Percentiles rank a stretch among this genome's conserved stretches.
Conservation (phyloP, 164 flowering plant species). For the Litsea cubeba region DNA sequence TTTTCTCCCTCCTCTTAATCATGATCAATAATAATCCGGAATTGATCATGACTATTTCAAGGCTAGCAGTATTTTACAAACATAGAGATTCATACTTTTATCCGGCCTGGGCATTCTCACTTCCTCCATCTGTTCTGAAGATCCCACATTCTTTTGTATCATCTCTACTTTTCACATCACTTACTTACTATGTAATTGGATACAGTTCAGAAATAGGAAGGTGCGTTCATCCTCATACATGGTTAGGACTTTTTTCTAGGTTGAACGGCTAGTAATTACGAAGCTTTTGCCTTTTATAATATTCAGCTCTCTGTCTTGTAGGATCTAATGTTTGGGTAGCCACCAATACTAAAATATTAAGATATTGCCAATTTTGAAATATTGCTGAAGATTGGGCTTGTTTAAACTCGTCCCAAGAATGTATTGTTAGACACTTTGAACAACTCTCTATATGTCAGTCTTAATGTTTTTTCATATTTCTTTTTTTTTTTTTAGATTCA, state of each 20-base stretch:
- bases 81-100: conserved; percentile 14
- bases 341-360: too few relatives aligned
- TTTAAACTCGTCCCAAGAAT: not conserved
- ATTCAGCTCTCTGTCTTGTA: not conserved
- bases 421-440: not conserved
- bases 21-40: conserved; percentile 10
- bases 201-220: conserved; percentile 13
- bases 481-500: conserved; percentile 33
- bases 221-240: not conserved
- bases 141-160: conserved; percentile 9
- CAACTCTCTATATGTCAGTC: too few relatives aligned
- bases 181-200: conserved; percentile 12
- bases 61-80: conserved; percentile 10
- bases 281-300: not conserved
- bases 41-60: conserved; percentile 10
- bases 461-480: not conserved
- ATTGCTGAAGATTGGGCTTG: too few relatives aligned
- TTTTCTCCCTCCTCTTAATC: conserved; percentile 7
- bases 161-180: conserved; percentile 3
- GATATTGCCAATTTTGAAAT: too few relatives aligned
- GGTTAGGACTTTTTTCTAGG: not conserved
- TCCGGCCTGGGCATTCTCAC: conserved; percentile 14
- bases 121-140: conserved; percentile 8
- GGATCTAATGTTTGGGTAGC: too few relatives aligned
- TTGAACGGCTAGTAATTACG: too few relatives aligned